A percentile compares a stretch with the other conserved stretches of the same genome.
Evolutionary conservation across 257 asterid genomes (phyloP).

Genomic region (Solanum raphanifolium): DNA sequence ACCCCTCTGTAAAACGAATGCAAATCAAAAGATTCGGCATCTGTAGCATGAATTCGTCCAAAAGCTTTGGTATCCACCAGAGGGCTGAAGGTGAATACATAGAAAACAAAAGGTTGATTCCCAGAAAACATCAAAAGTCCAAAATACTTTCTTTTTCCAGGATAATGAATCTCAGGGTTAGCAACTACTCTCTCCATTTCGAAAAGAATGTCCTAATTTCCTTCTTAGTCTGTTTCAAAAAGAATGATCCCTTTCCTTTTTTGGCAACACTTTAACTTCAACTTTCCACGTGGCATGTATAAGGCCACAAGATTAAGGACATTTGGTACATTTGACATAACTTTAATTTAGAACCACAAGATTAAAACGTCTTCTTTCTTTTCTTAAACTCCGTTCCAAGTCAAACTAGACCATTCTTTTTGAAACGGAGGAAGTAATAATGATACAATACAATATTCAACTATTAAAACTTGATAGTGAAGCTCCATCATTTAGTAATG

Average conservation of each 20-base stretch:
- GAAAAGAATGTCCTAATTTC: no score
- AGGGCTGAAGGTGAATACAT: neutral
- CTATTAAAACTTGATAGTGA: neutral
- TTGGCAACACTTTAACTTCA: no score
- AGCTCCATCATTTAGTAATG: neutral
- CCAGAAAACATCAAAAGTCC: neutral
- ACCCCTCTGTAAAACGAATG: neutral
- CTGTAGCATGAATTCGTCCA: neutral
- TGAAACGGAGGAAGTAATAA: neutral
- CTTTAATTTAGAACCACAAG: no score
- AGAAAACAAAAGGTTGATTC: neutral
- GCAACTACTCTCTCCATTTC: neutral
- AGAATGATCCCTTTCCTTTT: no score
- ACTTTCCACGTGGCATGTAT: no score
- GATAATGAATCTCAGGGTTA: neutral
- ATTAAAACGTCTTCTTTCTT: no score
- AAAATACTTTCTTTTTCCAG: neutral
- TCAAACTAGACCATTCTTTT: no score
- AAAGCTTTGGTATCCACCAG: neutral
- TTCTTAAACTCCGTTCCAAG: no score
- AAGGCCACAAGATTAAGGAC: no score
- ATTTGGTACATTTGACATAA: no score
- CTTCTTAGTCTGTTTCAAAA: no score
- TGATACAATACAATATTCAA: neutral
- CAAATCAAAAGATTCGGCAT: neutral